These are phyloP conservation scores for Aspergillus mulundensis DNA, from an alignment of 495 filamentous ascomycete species.

Conservation along the genomic window DNA sequence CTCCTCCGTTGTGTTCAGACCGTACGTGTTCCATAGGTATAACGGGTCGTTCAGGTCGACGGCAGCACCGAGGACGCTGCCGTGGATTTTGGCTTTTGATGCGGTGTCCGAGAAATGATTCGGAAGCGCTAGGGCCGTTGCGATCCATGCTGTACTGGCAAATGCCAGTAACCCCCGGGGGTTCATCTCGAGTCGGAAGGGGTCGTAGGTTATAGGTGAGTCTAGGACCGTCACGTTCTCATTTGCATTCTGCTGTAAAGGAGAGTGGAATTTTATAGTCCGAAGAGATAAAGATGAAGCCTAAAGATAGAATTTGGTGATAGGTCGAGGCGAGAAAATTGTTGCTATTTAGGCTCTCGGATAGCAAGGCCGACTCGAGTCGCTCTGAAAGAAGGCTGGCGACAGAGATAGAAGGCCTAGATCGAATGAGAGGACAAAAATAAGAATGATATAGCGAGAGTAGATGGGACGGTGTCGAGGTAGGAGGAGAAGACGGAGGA, in stretches of 20 bases:
- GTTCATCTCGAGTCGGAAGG: slow-evolving; percentile 10
- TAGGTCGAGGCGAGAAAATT: background rate
- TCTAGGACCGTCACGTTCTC: slow-evolving; percentile 9
- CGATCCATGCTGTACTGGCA: slow-evolving; percentile 22
- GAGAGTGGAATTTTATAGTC: background rate
- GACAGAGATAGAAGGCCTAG: background rate
- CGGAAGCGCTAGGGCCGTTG: slow-evolving; percentile 14
- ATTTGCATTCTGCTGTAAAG: slow-evolving; percentile 17
- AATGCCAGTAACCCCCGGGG: slow-evolving; percentile 15
- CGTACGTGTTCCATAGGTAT: slow-evolving; percentile 27
- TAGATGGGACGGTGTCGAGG: background rate
- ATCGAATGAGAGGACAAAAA: background rate
- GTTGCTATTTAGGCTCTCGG: background rate
- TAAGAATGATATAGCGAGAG: background rate
- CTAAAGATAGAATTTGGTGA: background rate
- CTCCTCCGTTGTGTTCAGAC: slow-evolving; percentile 33
- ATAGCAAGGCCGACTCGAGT: background rate
- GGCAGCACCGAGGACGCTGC: slow-evolving; percentile 12
- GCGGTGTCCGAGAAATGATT: slow-evolving; percentile 1
- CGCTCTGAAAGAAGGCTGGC: background rate
- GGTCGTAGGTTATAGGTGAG: background rate
- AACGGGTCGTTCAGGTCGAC: slow-evolving; percentile 15
- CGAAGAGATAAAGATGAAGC: background rate
- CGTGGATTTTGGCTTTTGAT: slow-evolving; percentile 10
- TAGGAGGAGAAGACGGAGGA: background rate